Evolutionary conservation across 2,329 filamentous ascomycete genomes (phyloP).

Genomic region (Bipolaris victoriae): DNA sequence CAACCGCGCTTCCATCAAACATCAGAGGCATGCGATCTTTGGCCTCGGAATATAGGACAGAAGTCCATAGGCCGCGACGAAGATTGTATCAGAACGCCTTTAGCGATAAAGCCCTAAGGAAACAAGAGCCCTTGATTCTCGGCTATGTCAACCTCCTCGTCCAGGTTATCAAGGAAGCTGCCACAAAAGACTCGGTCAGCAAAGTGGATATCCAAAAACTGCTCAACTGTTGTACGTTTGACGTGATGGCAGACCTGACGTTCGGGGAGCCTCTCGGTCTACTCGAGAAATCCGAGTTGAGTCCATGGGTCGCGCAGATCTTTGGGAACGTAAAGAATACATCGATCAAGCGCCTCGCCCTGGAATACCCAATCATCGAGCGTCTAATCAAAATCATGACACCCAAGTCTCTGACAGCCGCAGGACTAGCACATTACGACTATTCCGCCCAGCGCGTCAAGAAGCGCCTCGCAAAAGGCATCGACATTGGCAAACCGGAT

Average conservation of each 20-base stretch:
- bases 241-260: conserved; percentile 34
- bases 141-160: conserved; percentile 35
- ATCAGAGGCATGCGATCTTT: neutral
- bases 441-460: conserved; percentile 6
- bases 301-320: conserved; percentile 37
- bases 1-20: neutral
- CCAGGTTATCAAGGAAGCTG: neutral
- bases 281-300: conserved; percentile 25
- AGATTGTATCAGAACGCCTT: conserved; percentile 41
- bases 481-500: conserved; percentile 33
- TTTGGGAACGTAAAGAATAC: conserved; percentile 24
- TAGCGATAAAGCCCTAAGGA: conserved; percentile 41
- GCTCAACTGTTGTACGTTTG: neutral
- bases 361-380: neutral
- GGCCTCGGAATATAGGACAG: neutral
- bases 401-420: conserved; percentile 9
- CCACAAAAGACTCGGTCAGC: neutral
- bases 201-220: neutral
- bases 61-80: neutral
- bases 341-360: neutral
- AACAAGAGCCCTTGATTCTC: conserved; percentile 45
- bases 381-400: neutral
- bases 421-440: conserved; percentile 13
- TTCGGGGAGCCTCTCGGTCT: conserved; percentile 38
- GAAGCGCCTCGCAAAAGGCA: neutral